Base-by-base conservation (phyloP, 1,284 basidiomycete species). In the Sanguinoderma infundibulare region DNA sequence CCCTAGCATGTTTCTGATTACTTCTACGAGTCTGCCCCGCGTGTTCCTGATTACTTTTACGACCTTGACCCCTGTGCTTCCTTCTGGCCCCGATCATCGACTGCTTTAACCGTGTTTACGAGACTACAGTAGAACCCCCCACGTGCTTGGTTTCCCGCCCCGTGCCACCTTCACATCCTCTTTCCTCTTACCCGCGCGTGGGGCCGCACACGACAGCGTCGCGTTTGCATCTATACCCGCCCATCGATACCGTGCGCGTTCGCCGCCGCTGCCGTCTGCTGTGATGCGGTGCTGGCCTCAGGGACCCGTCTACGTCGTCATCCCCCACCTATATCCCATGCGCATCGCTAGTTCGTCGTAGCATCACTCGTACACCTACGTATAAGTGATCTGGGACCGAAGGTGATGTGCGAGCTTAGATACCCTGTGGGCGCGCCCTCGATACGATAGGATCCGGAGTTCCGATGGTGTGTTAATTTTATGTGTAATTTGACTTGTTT, bases 231-330 rank as follows among this genome's bases (percentile, higher is more conserved):
- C 39, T 51, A 49, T 51, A 39, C 55, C 55, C 55, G 24, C 24
- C 47, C 35, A 28, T 49, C 46, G 8, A n/a, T 30, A 34, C 14
- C 34, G 22, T 26, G 36, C 47, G 28, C 36, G 35, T 22, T 46
- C 54, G 40, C 30, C 54, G 40, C 30, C 53, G 40, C 39, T 32
- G 24, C 24, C 42, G 42, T 44, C 42, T 26, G 56, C 61, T 61
- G 84, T 38, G 28, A 20, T 35, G 49, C 49, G 49, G 49, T 22
- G 49, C 32, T 51, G 49, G 49, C 49, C 49, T 35, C 32, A 14
- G 49, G 49, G 49, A 35, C 32, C 32, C 32, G 32, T 51, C 32
- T 3, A 24, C 20, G 12, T 20, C 32, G 35, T n/a, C n/a, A n/a
- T 22, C 49, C n/a, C 35, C 32, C 49, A 35, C 49, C 32, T 17